Percentiles rank a stretch among this genome's conserved stretches.
phyloP scores from a whole-genome alignment of 371 early-diverging fungal genomes.

The Choanephora cucurbitarum region DNA sequence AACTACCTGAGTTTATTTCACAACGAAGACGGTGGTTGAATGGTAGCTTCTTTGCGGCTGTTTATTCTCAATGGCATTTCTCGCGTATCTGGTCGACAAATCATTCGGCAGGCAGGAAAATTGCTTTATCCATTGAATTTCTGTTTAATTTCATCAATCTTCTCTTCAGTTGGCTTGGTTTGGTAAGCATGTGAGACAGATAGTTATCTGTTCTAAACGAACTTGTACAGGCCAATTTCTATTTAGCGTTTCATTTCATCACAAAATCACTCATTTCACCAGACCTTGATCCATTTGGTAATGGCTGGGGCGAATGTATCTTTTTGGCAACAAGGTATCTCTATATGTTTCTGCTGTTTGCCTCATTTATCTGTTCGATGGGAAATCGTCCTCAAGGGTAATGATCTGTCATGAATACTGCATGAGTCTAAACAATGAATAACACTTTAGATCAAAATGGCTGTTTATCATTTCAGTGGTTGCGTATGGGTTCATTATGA shows the following conservation, averaged over 20 bases:
- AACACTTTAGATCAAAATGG: slow-evolving; percentile 59
- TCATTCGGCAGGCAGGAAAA: slow-evolving; percentile 67
- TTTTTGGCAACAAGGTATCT: slow-evolving; percentile 67
- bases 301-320: slow-evolving; percentile 62
- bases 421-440: too few species aligned
- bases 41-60: slow-evolving; percentile 72
- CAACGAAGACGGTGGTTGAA: slow-evolving; percentile 76
- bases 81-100: slow-evolving; percentile 74
- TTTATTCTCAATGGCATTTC: slow-evolving; percentile 79
- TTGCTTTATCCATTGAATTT: slow-evolving; percentile 68
- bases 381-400: slow-evolving; percentile 94
- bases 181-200: slow-evolving; percentile 58
- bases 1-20: slow-evolving; percentile 67
- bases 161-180: slow-evolving; percentile 79
- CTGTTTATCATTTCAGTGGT: slow-evolving; percentile 55
- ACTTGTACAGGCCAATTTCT: slow-evolving; percentile 71
- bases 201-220: too few species aligned
- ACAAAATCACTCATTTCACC: slow-evolving; percentile 57
- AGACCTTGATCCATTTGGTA: slow-evolving; percentile 67
- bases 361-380: slow-evolving; percentile 83
- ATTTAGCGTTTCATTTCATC: slow-evolving; percentile 85
- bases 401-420: too few species aligned
- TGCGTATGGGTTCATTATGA: slow-evolving; percentile 57
- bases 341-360: slow-evolving; percentile 76
- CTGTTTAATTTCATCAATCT: slow-evolving; percentile 74